A percentile compares a stretch with the other conserved stretches of the same genome.
These are phyloP conservation scores for Naumovozyma dairenensis DNA, from an alignment of 805 yeast species.

Conservation along the genomic window DNA sequence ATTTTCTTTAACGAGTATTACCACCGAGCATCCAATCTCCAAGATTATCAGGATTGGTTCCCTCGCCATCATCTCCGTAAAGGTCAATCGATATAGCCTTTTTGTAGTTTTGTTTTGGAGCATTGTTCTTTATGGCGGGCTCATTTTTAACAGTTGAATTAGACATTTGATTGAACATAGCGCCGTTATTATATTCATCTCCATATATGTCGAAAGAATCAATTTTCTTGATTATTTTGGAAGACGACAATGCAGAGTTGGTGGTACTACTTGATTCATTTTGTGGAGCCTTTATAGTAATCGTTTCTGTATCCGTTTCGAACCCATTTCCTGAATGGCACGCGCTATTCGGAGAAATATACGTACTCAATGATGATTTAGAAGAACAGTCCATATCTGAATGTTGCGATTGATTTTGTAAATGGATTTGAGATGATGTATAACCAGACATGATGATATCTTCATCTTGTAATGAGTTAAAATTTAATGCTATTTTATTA, in stretches of 20 bases:
- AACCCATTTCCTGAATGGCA: too few species aligned
- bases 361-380: too few species aligned
- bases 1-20: constrained; percentile 5
- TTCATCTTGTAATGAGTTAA: constrained; percentile 19
- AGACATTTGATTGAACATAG: not conserved
- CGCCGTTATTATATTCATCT: constrained; percentile 5
- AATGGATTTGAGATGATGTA: not conserved
- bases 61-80: constrained; percentile 21
- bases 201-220: constrained; percentile 7
- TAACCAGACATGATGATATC: constrained; percentile 26
- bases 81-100: constrained; percentile 25
- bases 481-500: constrained; percentile 5
- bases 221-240: not conserved
- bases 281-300: not conserved
- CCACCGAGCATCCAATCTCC: constrained; percentile 28
- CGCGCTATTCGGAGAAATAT: too few species aligned
- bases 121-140: not conserved
- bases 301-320: too few species aligned
- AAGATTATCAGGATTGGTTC: constrained; percentile 6
- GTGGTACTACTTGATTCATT: too few species aligned
- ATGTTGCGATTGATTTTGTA: not conserved
- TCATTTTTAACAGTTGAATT: too few species aligned
- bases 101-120: constrained; percentile 11
- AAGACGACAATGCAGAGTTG: too few species aligned
- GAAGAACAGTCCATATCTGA: too few species aligned